Evolutionary conservation across 208 protist genomes (phyloP).

Genomic region (Naegleria fowleri): DNA sequence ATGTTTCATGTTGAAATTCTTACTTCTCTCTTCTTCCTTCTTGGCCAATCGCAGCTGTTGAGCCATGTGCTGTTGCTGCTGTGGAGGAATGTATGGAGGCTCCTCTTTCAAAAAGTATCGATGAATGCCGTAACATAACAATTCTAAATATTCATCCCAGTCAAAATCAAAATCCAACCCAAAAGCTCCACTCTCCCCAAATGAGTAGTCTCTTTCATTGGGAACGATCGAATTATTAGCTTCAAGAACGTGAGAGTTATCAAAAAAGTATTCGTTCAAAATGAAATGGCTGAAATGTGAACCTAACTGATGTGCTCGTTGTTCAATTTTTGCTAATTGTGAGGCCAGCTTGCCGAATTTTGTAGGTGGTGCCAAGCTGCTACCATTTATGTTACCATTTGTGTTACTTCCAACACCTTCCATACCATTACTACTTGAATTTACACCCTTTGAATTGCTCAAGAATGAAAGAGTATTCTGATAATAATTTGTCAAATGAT

Average conservation of each 20-base stretch:
- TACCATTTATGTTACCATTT: no score
- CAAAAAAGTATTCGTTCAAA: constrained; percentile 20
- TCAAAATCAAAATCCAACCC: background rate
- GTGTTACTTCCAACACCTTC: no score
- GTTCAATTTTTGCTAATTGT: background rate
- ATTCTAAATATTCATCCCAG: constrained; percentile 4
- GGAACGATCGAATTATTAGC: background rate
- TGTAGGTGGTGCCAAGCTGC: background rate
- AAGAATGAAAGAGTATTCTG: background rate
- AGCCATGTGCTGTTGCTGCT: background rate
- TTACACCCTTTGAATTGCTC: background rate
- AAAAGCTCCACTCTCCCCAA: background rate
- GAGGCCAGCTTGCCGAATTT: background rate
- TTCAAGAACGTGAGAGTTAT: background rate
- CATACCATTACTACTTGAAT: background rate
- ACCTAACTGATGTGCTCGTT: background rate
- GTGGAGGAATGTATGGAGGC: background rate
- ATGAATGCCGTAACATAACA: constrained; percentile 4
- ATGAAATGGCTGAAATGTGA: background rate
- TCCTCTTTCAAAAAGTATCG: background rate
- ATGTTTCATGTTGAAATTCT: background rate
- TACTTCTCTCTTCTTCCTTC: background rate
- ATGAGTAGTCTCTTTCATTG: background rate
- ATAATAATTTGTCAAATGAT: background rate
- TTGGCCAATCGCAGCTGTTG: background rate